Base-by-base conservation (phyloP, 306 rosid species). In the Quercus glauca region DNA sequence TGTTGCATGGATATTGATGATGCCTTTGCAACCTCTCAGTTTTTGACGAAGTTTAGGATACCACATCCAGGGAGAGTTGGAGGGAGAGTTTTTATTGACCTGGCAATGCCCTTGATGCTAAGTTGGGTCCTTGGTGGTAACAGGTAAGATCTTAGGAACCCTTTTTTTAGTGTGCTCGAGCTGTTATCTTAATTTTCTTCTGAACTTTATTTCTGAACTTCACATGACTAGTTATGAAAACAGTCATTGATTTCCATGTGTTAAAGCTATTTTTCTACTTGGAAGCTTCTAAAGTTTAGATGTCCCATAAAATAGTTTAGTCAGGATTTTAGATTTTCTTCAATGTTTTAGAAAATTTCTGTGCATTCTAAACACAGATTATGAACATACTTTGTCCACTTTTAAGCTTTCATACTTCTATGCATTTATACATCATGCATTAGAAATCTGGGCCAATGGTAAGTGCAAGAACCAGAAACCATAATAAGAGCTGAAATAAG, bases 81-180 rank as follows among this genome's bases (percentile, higher is more conserved):
- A 79, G 99, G 98, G 76, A 89, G 96, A 76, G 76, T 93, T 83
- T 83, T 95, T 18, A 93, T 93, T 74, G 90, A 89, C 68, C 81
- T 83, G 80, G 80, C 85, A 81, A 96, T 93, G 96, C 98, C 99
- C 33, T 73, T 93, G 85, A 96, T 96, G 98, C 82, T 96, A 69
- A 90, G 85, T 74, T 96, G 99, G 99, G 98, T 96, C 75, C 87
- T 96, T 73, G 99, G 99, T 75, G 98, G 98, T 79, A 96, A 90
- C 78, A 93, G 98, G 99, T 91, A 88, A 83, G 33, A 64, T 28
- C 33, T 78, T 43, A 19, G 68, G 65, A 79, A 28, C 79, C 26
- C 77, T 29, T 64, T 57, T 80, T 45, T n/a, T 26, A 74, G 78
- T 61, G 73, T 76, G 84, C 28, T 35, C 64, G 12, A 20, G 55